These are phyloP conservation scores for Trametes pubescens DNA, from an alignment of 1,284 basidiomycete species.

Conservation along the genomic window DNA sequence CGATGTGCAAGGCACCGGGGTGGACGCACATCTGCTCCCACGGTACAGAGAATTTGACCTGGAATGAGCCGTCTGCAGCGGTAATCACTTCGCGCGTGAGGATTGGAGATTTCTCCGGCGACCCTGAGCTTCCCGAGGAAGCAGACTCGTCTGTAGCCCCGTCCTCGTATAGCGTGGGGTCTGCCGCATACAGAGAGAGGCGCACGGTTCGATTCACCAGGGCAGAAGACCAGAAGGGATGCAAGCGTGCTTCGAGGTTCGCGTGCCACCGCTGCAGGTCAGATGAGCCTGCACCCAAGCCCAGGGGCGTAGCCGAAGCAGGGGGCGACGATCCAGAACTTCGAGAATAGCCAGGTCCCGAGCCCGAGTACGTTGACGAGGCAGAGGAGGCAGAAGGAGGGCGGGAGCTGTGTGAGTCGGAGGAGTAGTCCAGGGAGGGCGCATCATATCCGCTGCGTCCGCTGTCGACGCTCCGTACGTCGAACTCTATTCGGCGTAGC, in stretches of 20 bases:
- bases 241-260: conserved; percentile 78
- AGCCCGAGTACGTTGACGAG: conserved; percentile 18
- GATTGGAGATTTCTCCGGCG: conserved; percentile 52
- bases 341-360: not conserved
- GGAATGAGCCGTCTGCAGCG: conserved; percentile 75
- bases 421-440: conserved; percentile 22
- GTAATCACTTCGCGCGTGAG: conserved; percentile 61
- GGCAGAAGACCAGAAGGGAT: conserved; percentile 80
- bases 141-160: conserved; percentile 25
- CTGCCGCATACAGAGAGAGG: conserved; percentile 60
- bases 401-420: conserved; percentile 27
- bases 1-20: conserved; percentile 62
- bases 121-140: conserved; percentile 36
- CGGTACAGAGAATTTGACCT: conserved; percentile 62
- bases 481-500: conserved; percentile 47
- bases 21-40: conserved; percentile 77
- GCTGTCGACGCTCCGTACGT: conserved; percentile 29
- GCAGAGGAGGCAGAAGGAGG: conserved; percentile 33
- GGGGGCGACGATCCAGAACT: conserved; percentile 1
- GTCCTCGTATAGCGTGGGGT: conserved; percentile 36
- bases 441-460: conserved; percentile 24
- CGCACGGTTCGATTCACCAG: conserved; percentile 66
- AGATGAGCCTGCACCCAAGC: conserved; percentile 20
- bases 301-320: conserved; percentile 5
- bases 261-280: conserved; percentile 66